Conservation (phyloP, 768 basidiomycete genomes). For the Kwoniella newhampshirensis region DNA sequence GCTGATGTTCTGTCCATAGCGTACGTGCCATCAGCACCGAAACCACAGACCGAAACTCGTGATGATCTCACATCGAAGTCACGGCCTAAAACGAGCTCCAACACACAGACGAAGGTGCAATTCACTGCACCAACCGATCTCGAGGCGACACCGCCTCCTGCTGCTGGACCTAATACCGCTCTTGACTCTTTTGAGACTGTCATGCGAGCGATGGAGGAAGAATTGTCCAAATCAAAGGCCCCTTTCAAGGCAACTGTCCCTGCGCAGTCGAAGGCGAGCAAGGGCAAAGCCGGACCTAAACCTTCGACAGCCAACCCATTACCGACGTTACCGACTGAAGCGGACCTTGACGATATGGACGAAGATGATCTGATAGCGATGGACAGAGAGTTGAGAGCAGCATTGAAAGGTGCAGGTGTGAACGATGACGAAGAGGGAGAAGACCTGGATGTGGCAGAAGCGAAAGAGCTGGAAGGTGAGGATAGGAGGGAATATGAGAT, state of each 20-base stretch:
- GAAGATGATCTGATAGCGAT: slow-evolving; percentile 71
- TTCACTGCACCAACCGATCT: not conserved
- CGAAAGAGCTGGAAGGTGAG: slow-evolving; percentile 35
- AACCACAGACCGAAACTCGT: not conserved
- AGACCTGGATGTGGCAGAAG: slow-evolving; percentile 52
- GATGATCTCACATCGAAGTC: not conserved
- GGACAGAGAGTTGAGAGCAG: slow-evolving; percentile 77
- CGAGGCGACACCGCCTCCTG: not conserved
- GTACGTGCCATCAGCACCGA: not conserved
- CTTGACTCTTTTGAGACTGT: slow-evolving; percentile 92
- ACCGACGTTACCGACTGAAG: slow-evolving; percentile 52
- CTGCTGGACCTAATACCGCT: slow-evolving; percentile 57
- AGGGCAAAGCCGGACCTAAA: slow-evolving; percentile 29
- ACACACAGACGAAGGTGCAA: not conserved
- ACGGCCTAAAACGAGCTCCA: too few relatives aligned
- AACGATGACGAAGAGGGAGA: slow-evolving; percentile 57
- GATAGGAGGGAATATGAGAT: slow-evolving; percentile 70
- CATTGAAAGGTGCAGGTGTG: slow-evolving; percentile 59
- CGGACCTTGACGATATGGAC: slow-evolving; percentile 61
- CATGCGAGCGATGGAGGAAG: slow-evolving; percentile 91
- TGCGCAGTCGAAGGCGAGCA: slow-evolving; percentile 12
- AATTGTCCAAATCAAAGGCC: slow-evolving; percentile 58
- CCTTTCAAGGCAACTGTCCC: slow-evolving; percentile 27
- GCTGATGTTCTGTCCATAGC: too few relatives aligned
- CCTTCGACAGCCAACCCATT: slow-evolving; percentile 18